A percentile compares a stretch with the other conserved stretches of the same genome.
These are phyloP conservation scores for Trypethelium eluteriae DNA, from an alignment of 495 filamentous ascomycete species.

Conservation along the genomic window DNA sequence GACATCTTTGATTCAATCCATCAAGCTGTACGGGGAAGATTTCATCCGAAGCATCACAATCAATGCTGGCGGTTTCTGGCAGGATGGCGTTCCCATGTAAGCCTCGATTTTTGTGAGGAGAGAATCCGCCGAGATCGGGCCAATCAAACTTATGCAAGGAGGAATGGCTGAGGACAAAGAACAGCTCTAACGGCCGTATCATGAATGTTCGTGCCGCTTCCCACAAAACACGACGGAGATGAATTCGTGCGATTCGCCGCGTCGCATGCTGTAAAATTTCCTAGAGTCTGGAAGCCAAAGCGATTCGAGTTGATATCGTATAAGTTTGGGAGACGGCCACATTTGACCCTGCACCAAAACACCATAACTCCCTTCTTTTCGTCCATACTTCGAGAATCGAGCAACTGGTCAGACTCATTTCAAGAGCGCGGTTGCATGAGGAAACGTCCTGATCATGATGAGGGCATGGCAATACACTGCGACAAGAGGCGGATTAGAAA, in stretches of 20 bases:
- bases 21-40: not conserved
- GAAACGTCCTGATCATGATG: slow-evolving; percentile 37
- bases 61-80: not conserved
- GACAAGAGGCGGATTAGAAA: slow-evolving; percentile 46
- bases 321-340: not conserved
- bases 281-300: not conserved
- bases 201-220: not conserved
- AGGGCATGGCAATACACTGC: slow-evolving; percentile 54
- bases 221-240: not conserved
- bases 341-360: not conserved
- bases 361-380: not conserved
- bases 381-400: not conserved
- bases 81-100: not conserved
- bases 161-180: not conserved
- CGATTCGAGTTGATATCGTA: not conserved
- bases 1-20: not conserved
- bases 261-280: not conserved
- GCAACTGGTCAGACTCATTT: not conserved
- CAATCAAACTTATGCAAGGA: not conserved
- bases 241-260: not conserved
- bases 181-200: not conserved
- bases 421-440: not conserved
- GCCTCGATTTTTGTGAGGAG: not conserved
- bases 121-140: not conserved
- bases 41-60: not conserved